Base-by-base conservation (phyloP, 2,329 filamentous ascomycete species). In the Venturiaceae sp. region DNA sequence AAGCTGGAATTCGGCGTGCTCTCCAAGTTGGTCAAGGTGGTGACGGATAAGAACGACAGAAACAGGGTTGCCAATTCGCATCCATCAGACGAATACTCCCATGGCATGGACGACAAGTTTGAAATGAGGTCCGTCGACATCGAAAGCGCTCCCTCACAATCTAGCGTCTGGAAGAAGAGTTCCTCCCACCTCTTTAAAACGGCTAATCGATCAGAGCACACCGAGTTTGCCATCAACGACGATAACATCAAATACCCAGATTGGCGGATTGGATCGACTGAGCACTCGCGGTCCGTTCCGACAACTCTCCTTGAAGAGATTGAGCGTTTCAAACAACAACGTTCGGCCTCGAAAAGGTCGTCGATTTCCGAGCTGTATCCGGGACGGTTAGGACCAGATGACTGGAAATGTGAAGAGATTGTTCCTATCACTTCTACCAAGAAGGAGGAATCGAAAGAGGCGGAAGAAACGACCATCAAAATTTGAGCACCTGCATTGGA, bases 1-100 rank as follows among this genome's bases (percentile, higher is more conserved):
- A 58, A 58, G 30, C 11, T 58, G 30, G 57, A 58, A 32, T 58
- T 58, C 13, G 37, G 50, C 5, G 47, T 58, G 28, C 36, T 58
- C 23, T 50, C 39, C 16, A 58, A 58, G 44, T 21, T 58, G 37
- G 55, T 52, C 55, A 52, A 58, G 32, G 28, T 52, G 21, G 55
- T 52, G 28, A 47, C 39, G 30, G 41, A 37, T 39, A 58, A 52
- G 19, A 23, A 44, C 36, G 54, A 30, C 9, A 44, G 36, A 30
- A 21, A 28, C 5, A n/a, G 36, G 13, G 36, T 56, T 11, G n/a
- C 21, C 19, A n/a, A 30, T 13, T 23, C 30, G 2, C 30, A n/a
- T 5, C 32, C 32, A 54, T 36, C 52, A 21, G 23, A 54, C 34
- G 28, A 28, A 34, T 30, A 53, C 19, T 6, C 30, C 26, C 23